Evolutionary conservation across 495 filamentous ascomycete species (phyloP).

Genomic region (Immersiella caudata): DNA sequence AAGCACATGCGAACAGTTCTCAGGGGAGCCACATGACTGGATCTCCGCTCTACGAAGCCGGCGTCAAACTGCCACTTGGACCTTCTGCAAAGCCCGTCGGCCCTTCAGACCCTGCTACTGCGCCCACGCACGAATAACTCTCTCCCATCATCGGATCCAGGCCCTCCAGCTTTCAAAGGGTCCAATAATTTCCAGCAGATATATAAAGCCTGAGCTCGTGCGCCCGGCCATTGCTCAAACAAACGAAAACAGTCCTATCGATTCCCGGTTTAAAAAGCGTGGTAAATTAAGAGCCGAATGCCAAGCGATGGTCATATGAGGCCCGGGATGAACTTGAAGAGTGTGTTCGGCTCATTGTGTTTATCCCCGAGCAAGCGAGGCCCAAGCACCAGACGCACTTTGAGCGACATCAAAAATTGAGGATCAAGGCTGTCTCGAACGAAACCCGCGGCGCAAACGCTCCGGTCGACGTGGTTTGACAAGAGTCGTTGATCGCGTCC

Average conservation of each 20-base stretch:
- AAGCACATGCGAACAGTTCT: background rate
- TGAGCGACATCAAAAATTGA: background rate
- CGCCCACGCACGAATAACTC: too few species aligned
- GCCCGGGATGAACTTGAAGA: background rate
- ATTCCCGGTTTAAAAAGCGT: slow-evolving; percentile 8
- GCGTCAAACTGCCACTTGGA: background rate
- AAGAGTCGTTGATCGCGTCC: background rate
- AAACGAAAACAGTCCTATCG: background rate
- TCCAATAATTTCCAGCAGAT: background rate
- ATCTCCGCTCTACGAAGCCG: background rate
- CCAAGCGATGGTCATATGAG: background rate
- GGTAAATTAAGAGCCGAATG: slow-evolving; percentile 3
- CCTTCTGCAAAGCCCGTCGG: background rate
- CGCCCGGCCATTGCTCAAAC: background rate
- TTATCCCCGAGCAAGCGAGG: slow-evolving; percentile 5
- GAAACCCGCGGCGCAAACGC: too few species aligned
- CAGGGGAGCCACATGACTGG: background rate
- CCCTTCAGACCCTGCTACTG: background rate
- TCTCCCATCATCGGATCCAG: too few species aligned
- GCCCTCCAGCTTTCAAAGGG: background rate
- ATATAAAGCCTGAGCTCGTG: background rate
- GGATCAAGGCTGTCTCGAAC: background rate
- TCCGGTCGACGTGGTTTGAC: too few species aligned
- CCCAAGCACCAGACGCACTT: background rate
- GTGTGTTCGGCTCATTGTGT: slow-evolving; percentile 11